phyloP scores from a whole-genome alignment of 2,329 filamentous ascomycete species.

The Diaporthe citriasiana region DNA sequence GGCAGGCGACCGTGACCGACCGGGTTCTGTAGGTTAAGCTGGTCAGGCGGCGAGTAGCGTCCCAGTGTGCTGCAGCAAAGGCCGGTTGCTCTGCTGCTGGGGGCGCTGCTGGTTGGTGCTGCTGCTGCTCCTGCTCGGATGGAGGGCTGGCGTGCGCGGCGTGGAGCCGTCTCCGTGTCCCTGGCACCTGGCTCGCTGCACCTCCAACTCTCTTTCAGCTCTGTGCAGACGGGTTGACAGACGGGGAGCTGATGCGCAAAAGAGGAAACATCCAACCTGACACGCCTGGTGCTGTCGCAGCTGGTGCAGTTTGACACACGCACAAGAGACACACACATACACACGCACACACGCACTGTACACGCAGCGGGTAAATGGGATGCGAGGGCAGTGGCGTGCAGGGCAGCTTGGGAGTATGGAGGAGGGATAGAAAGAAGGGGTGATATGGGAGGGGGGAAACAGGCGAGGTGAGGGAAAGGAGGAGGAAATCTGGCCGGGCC shows the following conservation, averaged over 20 bases:
- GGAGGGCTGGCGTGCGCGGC: slow-evolving; percentile 23
- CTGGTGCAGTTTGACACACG: slow-evolving; percentile 13
- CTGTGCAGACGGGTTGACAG: slow-evolving; percentile 24
- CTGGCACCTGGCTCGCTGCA: slow-evolving; percentile 36
- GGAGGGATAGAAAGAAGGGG: not conserved
- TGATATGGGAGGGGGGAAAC: slow-evolving; percentile 9
- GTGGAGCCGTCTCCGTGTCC: slow-evolving; percentile 32
- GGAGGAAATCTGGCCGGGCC: slow-evolving; percentile 24
- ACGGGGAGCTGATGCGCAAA: slow-evolving; percentile 35
- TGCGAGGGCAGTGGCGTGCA: slow-evolving; percentile 25
- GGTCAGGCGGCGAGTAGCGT: slow-evolving; percentile 16
- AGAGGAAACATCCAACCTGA: slow-evolving; percentile 32
- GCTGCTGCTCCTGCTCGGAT: slow-evolving; percentile 13
- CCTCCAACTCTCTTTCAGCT: slow-evolving; percentile 36
- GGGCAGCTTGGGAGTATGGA: not conserved
- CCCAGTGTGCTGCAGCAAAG: slow-evolving; percentile 14
- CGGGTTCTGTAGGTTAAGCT: slow-evolving; percentile 6
- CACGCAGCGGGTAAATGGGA: slow-evolving; percentile 18
- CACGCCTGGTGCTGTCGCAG: not conserved
- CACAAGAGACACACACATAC: not conserved
- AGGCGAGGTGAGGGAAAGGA: slow-evolving; percentile 25
- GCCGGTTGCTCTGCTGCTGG: slow-evolving; percentile 3
- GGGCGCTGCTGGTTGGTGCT: not conserved
- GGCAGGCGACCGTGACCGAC: not conserved
- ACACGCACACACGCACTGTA: slow-evolving; percentile 9